Conservation (phyloP, 2,329 filamentous ascomycete species). For the Paecilomyces dactylethromorphus region DNA sequence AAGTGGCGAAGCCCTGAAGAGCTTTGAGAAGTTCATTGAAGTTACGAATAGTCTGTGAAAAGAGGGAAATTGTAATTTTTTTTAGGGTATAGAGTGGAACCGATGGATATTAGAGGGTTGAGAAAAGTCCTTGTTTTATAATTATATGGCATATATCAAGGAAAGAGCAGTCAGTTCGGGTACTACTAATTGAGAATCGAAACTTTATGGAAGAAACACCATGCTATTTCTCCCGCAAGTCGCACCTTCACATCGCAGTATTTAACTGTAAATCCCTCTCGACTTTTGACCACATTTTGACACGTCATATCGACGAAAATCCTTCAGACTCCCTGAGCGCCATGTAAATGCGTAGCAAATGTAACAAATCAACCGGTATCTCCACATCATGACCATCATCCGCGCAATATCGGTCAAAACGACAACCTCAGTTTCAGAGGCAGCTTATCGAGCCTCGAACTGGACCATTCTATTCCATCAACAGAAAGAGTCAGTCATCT, state of each 20-base stretch:
- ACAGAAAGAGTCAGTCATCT: constrained; percentile 7
- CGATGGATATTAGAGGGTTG: constrained; percentile 1
- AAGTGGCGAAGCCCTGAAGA: constrained; percentile 77
- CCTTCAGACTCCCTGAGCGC: constrained; percentile 10
- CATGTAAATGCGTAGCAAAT: constrained; percentile 7
- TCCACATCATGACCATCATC: background rate
- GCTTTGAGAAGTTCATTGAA: constrained; percentile 78
- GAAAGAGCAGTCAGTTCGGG: background rate
- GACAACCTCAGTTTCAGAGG: background rate
- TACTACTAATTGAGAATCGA: background rate
- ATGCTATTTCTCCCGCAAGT: background rate
- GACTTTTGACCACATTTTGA: background rate
- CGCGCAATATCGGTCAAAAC: background rate
- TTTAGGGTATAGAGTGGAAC: constrained; percentile 18
- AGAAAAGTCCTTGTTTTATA: background rate
- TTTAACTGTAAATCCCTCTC: background rate
- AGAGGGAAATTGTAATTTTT: constrained; percentile 14
- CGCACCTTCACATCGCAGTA: background rate
- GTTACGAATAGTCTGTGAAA: constrained; percentile 57
- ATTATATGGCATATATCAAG: background rate
- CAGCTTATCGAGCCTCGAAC: constrained; percentile 80
- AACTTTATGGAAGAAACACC: background rate
- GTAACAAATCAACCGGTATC: background rate
- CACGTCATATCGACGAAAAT: background rate
- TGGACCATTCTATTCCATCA: constrained; percentile 75